Evolutionary conservation across 192 early-diverging fungal species (phyloP), one percentile per base, ranked within the genome.

Genomic region (Coemansia aciculifera): DNA sequence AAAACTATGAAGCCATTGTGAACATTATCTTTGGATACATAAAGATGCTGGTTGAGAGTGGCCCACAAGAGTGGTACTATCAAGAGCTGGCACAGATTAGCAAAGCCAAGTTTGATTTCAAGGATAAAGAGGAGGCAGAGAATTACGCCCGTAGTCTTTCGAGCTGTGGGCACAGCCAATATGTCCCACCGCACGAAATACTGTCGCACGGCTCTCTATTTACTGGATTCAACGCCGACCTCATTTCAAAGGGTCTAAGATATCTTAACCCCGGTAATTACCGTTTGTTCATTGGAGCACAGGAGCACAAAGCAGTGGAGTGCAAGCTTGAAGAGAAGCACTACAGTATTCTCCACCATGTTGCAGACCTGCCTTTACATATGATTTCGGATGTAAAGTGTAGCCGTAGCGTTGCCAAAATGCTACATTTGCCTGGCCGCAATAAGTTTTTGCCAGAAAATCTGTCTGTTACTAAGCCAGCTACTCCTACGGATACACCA

Each of bases 321-420:
- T 67, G 77, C 46, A 64, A 72, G 10, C 39, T 77, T 34, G 86
- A 85, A 59, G 93, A 93, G 38, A 59, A 79, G 23, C 90, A 89
- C 85, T 98, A 96, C 69, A 89, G 87, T 2, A 89, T 90, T 0
- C 86, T 93, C 54, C 96, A 96, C 67, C 67, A 83, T 32, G 73
- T 91, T 39, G 73, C 43, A 1, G 51, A 38, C 24, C 49, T 69
- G 15, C 68, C 68, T 0, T 4, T 49, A 6, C 34, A 27, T 0
- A 12, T 69, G 17, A 49, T 15, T 38, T 37, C 17, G 0, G 29
- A 19, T 34, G 54, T 29, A 13, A 51, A 23, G 19, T 51, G 49
- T 27, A 51, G 23, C 9, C 49, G 21, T 27, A 12, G 10, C 12
- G 24, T 52, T 11, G 8, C 49, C 23, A 27, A 52, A 5, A 11